Conservation (phyloP, 202 grass and related monocot species). For the Carex arenaria region DNA sequence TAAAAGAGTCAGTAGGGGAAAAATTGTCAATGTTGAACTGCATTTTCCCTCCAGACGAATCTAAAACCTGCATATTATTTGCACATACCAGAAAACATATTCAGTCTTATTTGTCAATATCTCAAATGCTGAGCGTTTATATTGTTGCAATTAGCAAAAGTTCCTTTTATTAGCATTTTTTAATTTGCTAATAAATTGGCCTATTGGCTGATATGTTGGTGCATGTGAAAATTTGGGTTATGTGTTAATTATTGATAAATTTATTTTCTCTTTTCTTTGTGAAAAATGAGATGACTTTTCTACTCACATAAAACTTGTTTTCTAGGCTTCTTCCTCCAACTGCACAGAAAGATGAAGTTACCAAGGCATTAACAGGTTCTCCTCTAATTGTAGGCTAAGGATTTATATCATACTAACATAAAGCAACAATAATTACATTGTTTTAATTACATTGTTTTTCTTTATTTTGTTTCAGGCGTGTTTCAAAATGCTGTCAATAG, state of each 20-base stretch:
- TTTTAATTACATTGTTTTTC: conserved; percentile 16
- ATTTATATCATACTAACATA: neutral
- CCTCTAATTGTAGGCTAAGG: neutral
- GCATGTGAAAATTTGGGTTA: neutral
- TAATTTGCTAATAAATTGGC: neutral
- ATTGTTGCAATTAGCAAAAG: neutral
- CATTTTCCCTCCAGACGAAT: neutral
- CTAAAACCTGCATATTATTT: neutral
- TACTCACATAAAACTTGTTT: conserved; percentile 11
- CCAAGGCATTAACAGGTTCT: conserved; percentile 92
- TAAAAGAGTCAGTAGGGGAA: neutral
- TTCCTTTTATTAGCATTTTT: neutral
- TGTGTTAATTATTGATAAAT: neutral
- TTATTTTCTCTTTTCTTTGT: neutral
- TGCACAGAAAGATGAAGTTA: conserved; percentile 85
- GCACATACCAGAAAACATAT: neutral
- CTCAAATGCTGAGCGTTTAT: neutral
- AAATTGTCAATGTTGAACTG: neutral
- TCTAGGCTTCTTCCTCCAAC: conserved; percentile 91
- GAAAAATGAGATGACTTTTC: neutral
- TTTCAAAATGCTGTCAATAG: conserved; percentile 96
- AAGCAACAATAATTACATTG: conserved; percentile 1
- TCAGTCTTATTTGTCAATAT: neutral
- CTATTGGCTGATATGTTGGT: neutral
- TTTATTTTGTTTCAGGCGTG: conserved; percentile 56